Evolutionary conservation across 2,329 filamentous ascomycete genomes (phyloP), one percentile per base, ranked within the genome.

Genomic region (Curvularia eragrostidis): DNA sequence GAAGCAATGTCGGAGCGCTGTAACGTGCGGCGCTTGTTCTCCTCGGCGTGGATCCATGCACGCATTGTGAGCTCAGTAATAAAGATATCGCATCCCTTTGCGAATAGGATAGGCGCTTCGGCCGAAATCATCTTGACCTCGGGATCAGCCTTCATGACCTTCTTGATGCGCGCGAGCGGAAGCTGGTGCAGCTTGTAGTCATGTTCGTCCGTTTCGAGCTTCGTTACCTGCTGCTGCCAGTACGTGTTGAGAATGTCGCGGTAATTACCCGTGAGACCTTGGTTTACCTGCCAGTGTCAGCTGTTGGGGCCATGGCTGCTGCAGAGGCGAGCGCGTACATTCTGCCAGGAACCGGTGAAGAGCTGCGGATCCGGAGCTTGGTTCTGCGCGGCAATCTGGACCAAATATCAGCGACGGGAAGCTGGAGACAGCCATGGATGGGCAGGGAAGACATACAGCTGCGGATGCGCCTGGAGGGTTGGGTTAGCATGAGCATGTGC

Each of bases 91-190:
- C 95, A 98, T 36, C 94, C 95, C 79, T 99, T 99, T 50, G 95
- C 95, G 72, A 99, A 99, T 13, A 99, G 83, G 68, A 99, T 99
- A 1, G 95, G 95, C 1, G 95, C 95, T 80, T 99, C 95, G 8
- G 95, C 95, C 3, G 93, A 98, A 63, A 99, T 99, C 95, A 99
- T 99, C 83, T 99, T 99, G 47, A 99, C 95, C 72, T 99, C 95
- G 0, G 95, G 95, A 68, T 99, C 95, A 0, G 95, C 95, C 81
- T 99, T 99, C 95, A 99, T 99, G 66, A 99, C 95, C 79, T 99
- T 99, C 84, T 99, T 99, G 82, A 99, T 99, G 53, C 95, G 90
- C n/a, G 95, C 95, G 39, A 99, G 84, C 1, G 95, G 95, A 38
- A 99, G 84, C 77, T 98, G 95, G 77, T 99, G 95, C 55, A 98